Evolutionary conservation across 83 land plant species (phyloP), one percentile per base, ranked within the genome.

Genomic region (Diphasiastrum complanatum): DNA sequence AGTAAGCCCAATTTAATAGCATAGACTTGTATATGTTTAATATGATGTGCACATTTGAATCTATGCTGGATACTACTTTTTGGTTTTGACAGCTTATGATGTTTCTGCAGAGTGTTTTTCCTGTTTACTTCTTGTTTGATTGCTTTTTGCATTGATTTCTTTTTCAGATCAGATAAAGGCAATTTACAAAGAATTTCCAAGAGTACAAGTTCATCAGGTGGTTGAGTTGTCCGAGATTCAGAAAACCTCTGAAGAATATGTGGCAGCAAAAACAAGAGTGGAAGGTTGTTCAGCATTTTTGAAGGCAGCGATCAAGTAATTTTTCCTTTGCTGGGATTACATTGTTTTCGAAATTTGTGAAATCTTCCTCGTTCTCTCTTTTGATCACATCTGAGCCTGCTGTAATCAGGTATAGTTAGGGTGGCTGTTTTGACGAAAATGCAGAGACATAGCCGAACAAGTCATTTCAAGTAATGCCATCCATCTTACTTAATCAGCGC

Each of bases 251-350:
- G 97, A 92, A 73, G 78, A 68, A 14, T 46, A 77, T 60, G 77
- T 81, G 1, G 78, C 72, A 20, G 91, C 95, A 48, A 92, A 79
- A 72, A 72, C 69, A 32, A 81, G 85, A 36, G 87, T 83, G 8
- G 95, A 92, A 30, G 81, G 87, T n/a, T 87, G 86, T 56, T 72
- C 83, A 31, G 67, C 95, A 37, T 87, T 85, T 63, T 69, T 92
- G 61, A 83, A 79, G 67, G 90, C 87, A 60, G 97, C 95, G 47
- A 81, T 92, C 23, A 85, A 65, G 97, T 78, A 45, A 46, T 28
- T 55, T 23, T 50, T 50, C 53, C 22, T 0, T 50, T 50, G 45
- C 45, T 1, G 45, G 0, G 45, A 41, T 41, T 41, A 41, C 0
- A 14, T 38, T n/a, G n/a, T n/a, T 41, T 41, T 18, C n/a, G 18